phyloP scores from a whole-genome alignment of 768 basidiomycete genomes.

The Porphyrellus cyaneotinctus region DNA sequence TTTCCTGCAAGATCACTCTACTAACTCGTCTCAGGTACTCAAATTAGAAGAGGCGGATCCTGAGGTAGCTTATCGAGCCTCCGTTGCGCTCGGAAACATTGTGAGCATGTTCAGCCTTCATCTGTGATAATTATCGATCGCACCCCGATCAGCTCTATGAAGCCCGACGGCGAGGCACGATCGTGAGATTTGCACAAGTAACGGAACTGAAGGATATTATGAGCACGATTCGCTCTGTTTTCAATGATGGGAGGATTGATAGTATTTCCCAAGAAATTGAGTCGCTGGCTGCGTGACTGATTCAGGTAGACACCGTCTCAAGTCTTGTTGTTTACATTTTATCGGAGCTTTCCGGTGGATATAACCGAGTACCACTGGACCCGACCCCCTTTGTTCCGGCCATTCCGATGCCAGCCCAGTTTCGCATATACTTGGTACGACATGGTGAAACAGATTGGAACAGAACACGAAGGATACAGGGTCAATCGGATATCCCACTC shows the following conservation, averaged over 20 bases:
- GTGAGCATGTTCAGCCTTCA: conserved; percentile 36
- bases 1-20: not conserved
- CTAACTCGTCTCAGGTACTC: conserved; percentile 20
- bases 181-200: conserved; percentile 36
- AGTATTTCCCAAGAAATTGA: conserved; percentile 48
- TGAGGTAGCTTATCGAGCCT: conserved; percentile 66
- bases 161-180: conserved; percentile 35
- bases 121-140: not conserved
- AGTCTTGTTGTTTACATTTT: too few species aligned
- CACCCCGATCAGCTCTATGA: conserved; percentile 43
- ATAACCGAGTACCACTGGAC: not conserved
- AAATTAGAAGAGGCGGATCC: conserved; percentile 51
- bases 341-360: not conserved
- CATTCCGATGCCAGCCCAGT: conserved; percentile 29
- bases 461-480: conserved; percentile 60
- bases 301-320: not conserved
- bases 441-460: conserved; percentile 81
- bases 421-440: conserved; percentile 61
- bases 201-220: conserved; percentile 40
- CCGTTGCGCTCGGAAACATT: conserved; percentile 71
- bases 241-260: conserved; percentile 57
- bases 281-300: conserved; percentile 30
- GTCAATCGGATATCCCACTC: conserved; percentile 66
- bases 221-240: conserved; percentile 39
- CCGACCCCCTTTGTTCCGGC: not conserved